Conservation (phyloP, 768 basidiomycete genomes). For the Mycena sanguinolenta region DNA sequence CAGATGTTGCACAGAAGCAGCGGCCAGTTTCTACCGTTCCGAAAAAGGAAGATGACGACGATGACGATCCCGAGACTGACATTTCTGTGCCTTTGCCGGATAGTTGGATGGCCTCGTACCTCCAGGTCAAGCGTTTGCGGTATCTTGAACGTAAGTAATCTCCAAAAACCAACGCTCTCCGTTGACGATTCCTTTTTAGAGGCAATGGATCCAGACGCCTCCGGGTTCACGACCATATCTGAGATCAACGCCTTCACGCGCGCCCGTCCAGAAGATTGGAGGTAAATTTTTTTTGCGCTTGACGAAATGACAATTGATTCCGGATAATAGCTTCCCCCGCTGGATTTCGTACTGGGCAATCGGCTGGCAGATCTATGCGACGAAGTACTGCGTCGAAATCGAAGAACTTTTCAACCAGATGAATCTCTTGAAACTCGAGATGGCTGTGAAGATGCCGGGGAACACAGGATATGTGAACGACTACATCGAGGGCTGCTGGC, state of each 20-base stretch:
- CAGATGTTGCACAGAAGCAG: slow-evolving; percentile 1
- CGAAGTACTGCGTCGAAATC: slow-evolving; percentile 26
- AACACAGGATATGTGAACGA: slow-evolving; percentile 36
- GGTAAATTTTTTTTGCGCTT: neutral
- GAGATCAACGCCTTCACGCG: slow-evolving; percentile 24
- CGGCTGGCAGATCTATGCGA: slow-evolving; percentile 27
- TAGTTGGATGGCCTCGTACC: slow-evolving; percentile 5
- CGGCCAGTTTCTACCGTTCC: slow-evolving; percentile 15
- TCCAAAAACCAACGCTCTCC: neutral
- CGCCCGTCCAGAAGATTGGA: slow-evolving; percentile 24
- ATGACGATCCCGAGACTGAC: slow-evolving; percentile 18
- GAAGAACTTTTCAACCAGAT: slow-evolving; percentile 22
- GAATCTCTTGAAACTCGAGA: slow-evolving; percentile 1
- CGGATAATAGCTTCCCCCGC: neutral
- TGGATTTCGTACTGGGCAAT: slow-evolving; percentile 28
- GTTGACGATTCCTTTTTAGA: neutral
- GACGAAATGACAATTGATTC: neutral
- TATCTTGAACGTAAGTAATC: slow-evolving; percentile 14
- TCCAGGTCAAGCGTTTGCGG: slow-evolving; percentile 24
- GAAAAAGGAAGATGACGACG: slow-evolving; percentile 41
- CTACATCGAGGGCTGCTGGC: slow-evolving; percentile 22
- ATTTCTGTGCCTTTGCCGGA: slow-evolving; percentile 1
- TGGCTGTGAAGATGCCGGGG: slow-evolving; percentile 23
- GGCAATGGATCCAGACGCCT: slow-evolving; percentile 20
- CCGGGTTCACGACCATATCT: slow-evolving; percentile 27